Evolutionary conservation across 805 yeast species (phyloP).

Genomic region (Myxozyma mucilagina): DNA sequence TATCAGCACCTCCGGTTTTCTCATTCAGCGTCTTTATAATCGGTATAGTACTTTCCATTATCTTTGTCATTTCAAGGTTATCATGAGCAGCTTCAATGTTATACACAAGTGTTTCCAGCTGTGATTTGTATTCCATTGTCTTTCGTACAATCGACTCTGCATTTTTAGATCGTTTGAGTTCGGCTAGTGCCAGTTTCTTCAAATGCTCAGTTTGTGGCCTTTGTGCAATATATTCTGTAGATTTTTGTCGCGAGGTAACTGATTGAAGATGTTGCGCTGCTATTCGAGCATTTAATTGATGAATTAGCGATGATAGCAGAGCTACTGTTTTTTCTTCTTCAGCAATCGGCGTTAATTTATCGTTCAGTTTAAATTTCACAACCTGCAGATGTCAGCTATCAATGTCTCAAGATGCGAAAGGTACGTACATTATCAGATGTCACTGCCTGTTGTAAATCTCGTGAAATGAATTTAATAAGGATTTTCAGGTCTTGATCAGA

Average conservation of each 20-base stretch:
- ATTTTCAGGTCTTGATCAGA: slow-evolving; percentile 20
- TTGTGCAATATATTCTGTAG: slow-evolving; percentile 1
- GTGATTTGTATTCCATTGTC: slow-evolving; percentile 4
- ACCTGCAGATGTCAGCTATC: not conserved
- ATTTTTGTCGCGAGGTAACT: slow-evolving; percentile 6
- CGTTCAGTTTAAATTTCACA: slow-evolving; percentile 8
- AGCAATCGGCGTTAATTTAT: slow-evolving; percentile 1
- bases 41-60: slow-evolving; percentile 46
- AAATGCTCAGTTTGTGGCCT: slow-evolving; percentile 11
- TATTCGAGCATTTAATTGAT: slow-evolving; percentile 1
- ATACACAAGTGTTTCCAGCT: slow-evolving; percentile 15
- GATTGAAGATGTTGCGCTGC: slow-evolving; percentile 2
- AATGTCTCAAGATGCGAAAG: not conserved
- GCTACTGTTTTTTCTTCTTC: slow-evolving; percentile 28
- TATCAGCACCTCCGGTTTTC: slow-evolving; percentile 48
- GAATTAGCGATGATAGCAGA: slow-evolving; percentile 1
- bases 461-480: slow-evolving; percentile 9
- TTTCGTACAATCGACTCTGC: slow-evolving; percentile 13
- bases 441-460: slow-evolving; percentile 20
- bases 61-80: slow-evolving; percentile 22
- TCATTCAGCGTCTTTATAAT: slow-evolving; percentile 50
- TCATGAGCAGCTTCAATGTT: slow-evolving; percentile 20
- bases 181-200: slow-evolving; percentile 12
- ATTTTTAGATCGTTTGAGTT: slow-evolving; percentile 8
- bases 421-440: slow-evolving; percentile 5